Base-by-base conservation (phyloP, 2,329 filamentous ascomycete species). In the Colletotrichum brevisporum region DNA sequence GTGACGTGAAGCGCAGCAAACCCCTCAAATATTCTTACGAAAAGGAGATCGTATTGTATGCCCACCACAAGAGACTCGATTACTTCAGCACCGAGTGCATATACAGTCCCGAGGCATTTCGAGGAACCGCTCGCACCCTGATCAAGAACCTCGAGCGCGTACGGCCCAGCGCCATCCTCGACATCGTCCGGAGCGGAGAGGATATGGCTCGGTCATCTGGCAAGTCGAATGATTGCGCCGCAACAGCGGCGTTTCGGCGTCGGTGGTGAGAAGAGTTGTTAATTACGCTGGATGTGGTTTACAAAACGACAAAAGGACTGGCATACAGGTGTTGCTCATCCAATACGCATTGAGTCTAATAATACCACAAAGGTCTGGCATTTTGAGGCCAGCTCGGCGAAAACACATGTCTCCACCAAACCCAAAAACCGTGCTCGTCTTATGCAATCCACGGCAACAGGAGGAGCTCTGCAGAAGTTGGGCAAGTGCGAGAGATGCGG, bases 81-180 rank as follows among this genome's bases (percentile, higher is more conserved):
- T 99, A 99, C 82, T 99, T 99, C 82, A 97, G 91, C 76, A 99
- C 96, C 0, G 96, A 99, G 82, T 99, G 96, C 84, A 94, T 99
- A 70, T 99, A 99, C 84, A 97, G 94, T 62, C 96, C 96, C 0
- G 96, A 99, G 81, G 96, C 96, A 2, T 99, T 99, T 78, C 88
- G 96, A 68, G 96, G 96, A 3, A 97, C 94, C 73, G 96, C 96
- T 2, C 89, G 96, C 72, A 93, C 91, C 27, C 83, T 99, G 67
- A 97, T 99, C 80, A 99, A 99, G 83, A 97, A 95, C 74, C 84
- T 99, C 39, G 96, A 99, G 81, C 92, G 92, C 74, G 94, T 99
- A 8, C 88, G 96, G 2, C 95, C 96, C 1, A 98, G 95, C 76
- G 95, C 95, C 4, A 98, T 99, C 59, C 78, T 99, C 63, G 96